Percentiles rank a stretch among this genome's conserved stretches.
These are phyloP conservation scores for Colletotrichum plurivorum DNA, from an alignment of 2,329 filamentous ascomycete species.

Conservation along the genomic window DNA sequence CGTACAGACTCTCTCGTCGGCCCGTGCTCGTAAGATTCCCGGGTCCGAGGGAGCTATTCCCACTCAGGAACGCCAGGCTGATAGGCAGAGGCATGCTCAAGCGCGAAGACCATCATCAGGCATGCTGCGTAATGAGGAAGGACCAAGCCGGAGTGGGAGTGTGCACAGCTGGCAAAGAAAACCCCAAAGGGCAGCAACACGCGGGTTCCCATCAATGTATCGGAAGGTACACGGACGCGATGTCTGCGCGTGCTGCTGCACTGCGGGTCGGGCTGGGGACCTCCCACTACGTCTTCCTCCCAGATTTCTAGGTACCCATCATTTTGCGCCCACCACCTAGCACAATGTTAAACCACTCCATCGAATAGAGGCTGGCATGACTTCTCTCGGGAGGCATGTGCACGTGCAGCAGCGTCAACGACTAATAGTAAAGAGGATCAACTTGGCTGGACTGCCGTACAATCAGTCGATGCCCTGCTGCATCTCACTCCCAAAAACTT, in stretches of 20 bases:
- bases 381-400: too few species aligned
- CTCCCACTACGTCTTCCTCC: slow-evolving; percentile 1
- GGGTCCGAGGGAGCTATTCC: slow-evolving; percentile 11
- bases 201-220: not conserved
- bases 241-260: not conserved
- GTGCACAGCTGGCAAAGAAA: too few species aligned
- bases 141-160: slow-evolving; percentile 3
- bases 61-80: slow-evolving; percentile 17
- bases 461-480: not conserved
- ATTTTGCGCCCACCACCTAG: slow-evolving; percentile 1
- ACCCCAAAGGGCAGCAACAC: not conserved
- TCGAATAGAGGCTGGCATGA: not conserved
- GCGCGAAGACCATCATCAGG: slow-evolving; percentile 7
- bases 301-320: slow-evolving; percentile 1
- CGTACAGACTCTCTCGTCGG: not conserved
- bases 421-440: too few species aligned
- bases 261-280: not conserved
- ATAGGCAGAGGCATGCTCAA: slow-evolving; percentile 1
- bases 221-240: slow-evolving; percentile 4
- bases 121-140: slow-evolving; percentile 33
- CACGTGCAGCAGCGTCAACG: too few species aligned
- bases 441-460: too few species aligned
- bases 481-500: not conserved
- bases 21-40: slow-evolving; percentile 13
- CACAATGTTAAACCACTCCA: too few species aligned